Conservation (phyloP, 2,329 filamentous ascomycete genomes). For the Tolypocladium cylindrosporum region DNA sequence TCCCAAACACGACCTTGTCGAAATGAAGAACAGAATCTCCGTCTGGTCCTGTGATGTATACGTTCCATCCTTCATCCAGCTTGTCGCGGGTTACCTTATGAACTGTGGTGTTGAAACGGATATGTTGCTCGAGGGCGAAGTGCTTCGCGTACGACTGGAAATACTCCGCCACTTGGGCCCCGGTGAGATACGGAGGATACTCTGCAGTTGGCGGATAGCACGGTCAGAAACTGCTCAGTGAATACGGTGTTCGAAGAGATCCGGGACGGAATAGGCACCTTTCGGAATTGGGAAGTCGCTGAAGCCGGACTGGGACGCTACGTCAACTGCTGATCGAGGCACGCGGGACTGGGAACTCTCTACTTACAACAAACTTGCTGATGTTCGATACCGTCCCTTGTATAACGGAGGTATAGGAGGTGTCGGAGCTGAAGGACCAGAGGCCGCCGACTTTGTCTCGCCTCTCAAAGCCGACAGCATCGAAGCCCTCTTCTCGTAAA, state of each 20-base stretch:
- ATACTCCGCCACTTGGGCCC: constrained; percentile 19
- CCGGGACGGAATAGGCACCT: constrained; percentile 5
- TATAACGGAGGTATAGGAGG: constrained; percentile 1
- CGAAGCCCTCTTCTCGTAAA: constrained; percentile 32
- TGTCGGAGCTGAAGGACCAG: constrained; percentile 16
- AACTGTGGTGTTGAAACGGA: constrained; percentile 17
- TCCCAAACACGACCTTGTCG: constrained; percentile 29
- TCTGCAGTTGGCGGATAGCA: background rate
- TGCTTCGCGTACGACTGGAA: constrained; percentile 23
- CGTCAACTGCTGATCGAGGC: background rate
- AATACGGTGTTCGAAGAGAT: background rate
- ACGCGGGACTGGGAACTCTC: background rate
- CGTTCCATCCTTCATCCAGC: background rate
- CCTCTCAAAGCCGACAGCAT: constrained; percentile 32
- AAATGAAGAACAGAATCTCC: constrained; percentile 12
- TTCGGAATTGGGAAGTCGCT: constrained; percentile 25
- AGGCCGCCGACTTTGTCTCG: constrained; percentile 30
- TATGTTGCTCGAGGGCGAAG: constrained; percentile 17
- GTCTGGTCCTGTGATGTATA: background rate
- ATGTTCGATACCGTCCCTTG: constrained; percentile 3
- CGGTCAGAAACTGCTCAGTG: background rate
- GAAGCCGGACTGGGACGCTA: constrained; percentile 17
- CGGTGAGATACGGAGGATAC: constrained; percentile 12
- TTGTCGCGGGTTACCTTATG: constrained; percentile 7
- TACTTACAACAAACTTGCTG: constrained; percentile 5